Evolutionary conservation across 306 rosid genomes (phyloP).

Genomic region (Vigna mungo): DNA sequence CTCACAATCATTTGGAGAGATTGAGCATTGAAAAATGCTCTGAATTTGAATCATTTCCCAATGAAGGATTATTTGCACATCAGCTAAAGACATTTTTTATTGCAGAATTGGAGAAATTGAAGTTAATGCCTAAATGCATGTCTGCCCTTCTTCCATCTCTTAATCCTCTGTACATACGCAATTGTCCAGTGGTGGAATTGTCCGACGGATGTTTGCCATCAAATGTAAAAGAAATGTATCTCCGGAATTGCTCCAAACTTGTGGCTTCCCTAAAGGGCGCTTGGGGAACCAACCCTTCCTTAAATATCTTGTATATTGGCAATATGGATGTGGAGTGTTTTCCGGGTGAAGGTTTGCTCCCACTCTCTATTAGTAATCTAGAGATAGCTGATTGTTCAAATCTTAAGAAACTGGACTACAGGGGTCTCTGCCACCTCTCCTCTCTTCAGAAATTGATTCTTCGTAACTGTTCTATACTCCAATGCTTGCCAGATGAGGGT

Average conservation of each 20-base stretch:
- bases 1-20: background rate
- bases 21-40: accelerated
- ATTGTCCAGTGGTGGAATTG: background rate
- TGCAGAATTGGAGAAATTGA: background rate
- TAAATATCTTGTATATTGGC: accelerated
- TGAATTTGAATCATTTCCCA: background rate
- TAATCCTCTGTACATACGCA: accelerated
- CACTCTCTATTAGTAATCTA: background rate
- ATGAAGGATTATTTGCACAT: background rate
- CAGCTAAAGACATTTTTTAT: accelerated
- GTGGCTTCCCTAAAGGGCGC: background rate
- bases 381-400: background rate
- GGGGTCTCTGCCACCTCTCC: background rate
- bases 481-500: background rate
- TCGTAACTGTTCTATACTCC: background rate
- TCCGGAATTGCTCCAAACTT: background rate
- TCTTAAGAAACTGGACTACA: background rate
- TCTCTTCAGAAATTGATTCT: background rate
- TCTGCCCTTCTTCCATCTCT: background rate
- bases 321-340: background rate
- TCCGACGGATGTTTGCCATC: background rate
- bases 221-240: background rate
- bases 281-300: background rate
- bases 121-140: background rate
- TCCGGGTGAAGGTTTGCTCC: background rate